Percentiles rank a stretch among this genome's conserved stretches.
Evolutionary conservation across 2,329 filamentous ascomycete species (phyloP).

Genomic region (Fusarium equiseti): DNA sequence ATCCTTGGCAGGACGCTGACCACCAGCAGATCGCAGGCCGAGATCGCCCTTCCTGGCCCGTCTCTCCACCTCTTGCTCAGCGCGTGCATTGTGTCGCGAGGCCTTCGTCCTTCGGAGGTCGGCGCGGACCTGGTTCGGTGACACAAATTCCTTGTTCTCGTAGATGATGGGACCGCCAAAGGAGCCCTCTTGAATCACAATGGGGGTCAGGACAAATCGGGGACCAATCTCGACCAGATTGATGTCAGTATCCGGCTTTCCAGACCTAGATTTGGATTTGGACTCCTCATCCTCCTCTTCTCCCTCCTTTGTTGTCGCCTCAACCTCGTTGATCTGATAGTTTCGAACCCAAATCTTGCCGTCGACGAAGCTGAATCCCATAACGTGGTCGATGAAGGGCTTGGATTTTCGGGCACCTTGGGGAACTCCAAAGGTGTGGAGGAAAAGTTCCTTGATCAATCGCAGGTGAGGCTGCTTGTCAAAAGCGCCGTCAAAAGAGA

Average conservation of each 20-base stretch:
- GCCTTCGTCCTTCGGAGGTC: conserved; percentile 84
- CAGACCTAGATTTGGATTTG: conserved; percentile 51
- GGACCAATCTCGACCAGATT: conserved; percentile 93
- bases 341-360: conserved; percentile 96
- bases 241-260: conserved; percentile 75
- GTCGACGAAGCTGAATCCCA: conserved; percentile 90
- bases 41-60: conserved; percentile 80
- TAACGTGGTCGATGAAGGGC: conserved; percentile 95
- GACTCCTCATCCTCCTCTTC: conserved; percentile 62
- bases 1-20: conserved; percentile 71
- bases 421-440: conserved; percentile 92
- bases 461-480: conserved; percentile 82
- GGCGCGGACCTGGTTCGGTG: conserved; percentile 90
- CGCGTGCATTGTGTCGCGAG: conserved; percentile 79
- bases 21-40: conserved; percentile 77
- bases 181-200: conserved; percentile 93
- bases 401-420: conserved; percentile 90
- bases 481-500: conserved; percentile 92
- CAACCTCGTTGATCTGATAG: conserved; percentile 91
- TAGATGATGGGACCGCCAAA: conserved; percentile 98
- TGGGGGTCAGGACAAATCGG: conserved; percentile 91
- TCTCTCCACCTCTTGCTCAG: conserved; percentile 79
- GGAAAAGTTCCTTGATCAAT: conserved; percentile 89
- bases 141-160: conserved; percentile 97
- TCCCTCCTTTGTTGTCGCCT: conserved; percentile 62